Evolutionary conservation across 352 stramenopile species (phyloP), one percentile per base, ranked within the genome.

Genomic region (Phytopythium sindhum): DNA sequence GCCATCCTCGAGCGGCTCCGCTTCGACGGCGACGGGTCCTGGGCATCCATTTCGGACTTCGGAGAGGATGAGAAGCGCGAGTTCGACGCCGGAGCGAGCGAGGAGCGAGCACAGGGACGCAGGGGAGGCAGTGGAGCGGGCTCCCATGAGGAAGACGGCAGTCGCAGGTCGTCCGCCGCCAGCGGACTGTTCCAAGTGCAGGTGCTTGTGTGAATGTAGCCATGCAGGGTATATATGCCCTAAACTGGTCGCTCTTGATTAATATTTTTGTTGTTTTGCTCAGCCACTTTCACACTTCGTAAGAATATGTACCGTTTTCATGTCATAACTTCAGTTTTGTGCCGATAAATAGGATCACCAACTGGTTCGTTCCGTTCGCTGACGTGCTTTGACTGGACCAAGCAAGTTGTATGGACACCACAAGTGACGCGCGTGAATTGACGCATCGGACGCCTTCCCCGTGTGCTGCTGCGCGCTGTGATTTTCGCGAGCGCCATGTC

Each of bases 131-230:
- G 23, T 11, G 12, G 24, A 21, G 26, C 47, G 0, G 11, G 47
- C 2, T 8, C 7, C 4, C 47, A 28, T 15, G 42, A 55, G 14
- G 48, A 35, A 1, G 52, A 26, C 6, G 24, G 31, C 29, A 39
- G 33, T 31, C 21, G 55, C 12, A 37, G 55, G 23, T 60, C 55
- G 55, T 26, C 55, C 26, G 51, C 56, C 61, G 65, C 58, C 41
- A 83, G 69, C 55, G 64, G 78, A 41, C 56, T 88, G 45, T 90
- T 91, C 59, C 75, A 90, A 42, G 83, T 88, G 45, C 74, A 91
- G 69, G 82, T 89, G 44, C 61, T 91, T 2, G 78, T 88, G 35
- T 86, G 26, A 55, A 14, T 52, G 45, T 9, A 70, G 64, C 37
- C 48, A 55, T 55, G 24, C 26, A 3, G 42, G 21, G 4, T 19